Base-by-base conservation (phyloP, 176 grass and related monocot species). In the Hsuehochloa calcarea region DNA sequence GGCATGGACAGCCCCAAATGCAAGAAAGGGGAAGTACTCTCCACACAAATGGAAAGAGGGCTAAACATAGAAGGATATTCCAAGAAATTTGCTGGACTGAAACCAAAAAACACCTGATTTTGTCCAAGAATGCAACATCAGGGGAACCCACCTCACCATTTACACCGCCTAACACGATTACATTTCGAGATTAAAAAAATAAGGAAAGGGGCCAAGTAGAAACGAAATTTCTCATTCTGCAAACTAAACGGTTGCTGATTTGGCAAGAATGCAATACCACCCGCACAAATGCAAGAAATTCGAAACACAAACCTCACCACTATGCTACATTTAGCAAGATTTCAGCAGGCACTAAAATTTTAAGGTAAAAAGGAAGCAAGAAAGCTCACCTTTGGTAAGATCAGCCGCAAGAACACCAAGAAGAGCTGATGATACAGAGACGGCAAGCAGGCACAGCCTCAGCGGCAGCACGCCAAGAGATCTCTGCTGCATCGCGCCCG, bases 371-470 rank as follows among this genome's bases (percentile, higher is more conserved):
- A 11, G 74, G 69, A 77, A 68, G 35, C 81, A 77, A 83, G 73
- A 72, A 50, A 43, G 77, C 43, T 84, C 46, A 92, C 89, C 87
- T 82, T 97, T 92, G 68, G 19, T 64, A 67, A 55, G 74, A 77
- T 88, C 87, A 62, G 87, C 65, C 17, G 80, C 85, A 52, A 75
- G 75, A 75, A 74, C 77, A n/a, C 51, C 83, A 60, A 74, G 65
- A 63, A 84, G 51, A 67, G 82, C 82, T 14, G 70, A 65, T 13
- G 67, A 89, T 25, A 76, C 84, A 50, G 81, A 83, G 75, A 92
- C 29, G 31, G 81, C 74, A 41, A 94, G 87, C n/a, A 96, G 68
- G 22, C 89, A 74, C 59, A 91, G 67, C 7, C 51, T 26, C 43
- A 89, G 72, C 60, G 8, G 85, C 62, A 85, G 80, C 78, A 89